These are phyloP conservation scores for Penicillium sp. DNA, from an alignment of 2,329 filamentous ascomycete species.

Conservation along the genomic window DNA sequence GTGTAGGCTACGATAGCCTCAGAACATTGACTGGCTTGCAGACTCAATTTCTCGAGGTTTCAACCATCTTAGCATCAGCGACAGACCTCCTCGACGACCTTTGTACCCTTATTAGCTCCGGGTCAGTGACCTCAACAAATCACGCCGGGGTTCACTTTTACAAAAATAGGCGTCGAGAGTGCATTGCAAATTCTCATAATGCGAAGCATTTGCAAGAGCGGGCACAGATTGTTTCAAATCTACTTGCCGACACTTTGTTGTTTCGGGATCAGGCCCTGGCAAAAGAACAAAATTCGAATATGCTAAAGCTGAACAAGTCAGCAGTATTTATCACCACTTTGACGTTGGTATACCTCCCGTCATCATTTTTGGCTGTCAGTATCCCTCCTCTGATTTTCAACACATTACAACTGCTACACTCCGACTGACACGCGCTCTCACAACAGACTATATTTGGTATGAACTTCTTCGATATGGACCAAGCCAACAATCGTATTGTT, in stretches of 20 bases:
- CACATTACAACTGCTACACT: neutral
- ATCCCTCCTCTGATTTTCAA: neutral
- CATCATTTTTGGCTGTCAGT: neutral
- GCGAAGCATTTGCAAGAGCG: neutral
- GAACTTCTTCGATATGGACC: neutral
- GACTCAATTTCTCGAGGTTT: neutral
- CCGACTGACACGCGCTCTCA: neutral
- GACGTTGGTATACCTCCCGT: neutral
- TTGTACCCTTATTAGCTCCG: neutral
- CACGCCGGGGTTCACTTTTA: neutral
- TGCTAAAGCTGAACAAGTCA: neutral
- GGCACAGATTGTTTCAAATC: neutral
- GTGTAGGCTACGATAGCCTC: neutral
- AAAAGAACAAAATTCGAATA: neutral
- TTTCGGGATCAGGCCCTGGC: neutral
- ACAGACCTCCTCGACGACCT: neutral
- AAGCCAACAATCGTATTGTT: neutral
- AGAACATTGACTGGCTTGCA: neutral
- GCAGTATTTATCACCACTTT: neutral
- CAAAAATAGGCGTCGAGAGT: neutral
- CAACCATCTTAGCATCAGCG: neutral
- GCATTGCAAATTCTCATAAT: neutral
- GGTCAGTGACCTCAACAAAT: neutral
- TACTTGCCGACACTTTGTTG: neutral
- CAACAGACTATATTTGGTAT: neutral